phyloP scores from a whole-genome alignment of 2,329 filamentous ascomycete genomes.

The Colletotrichum musicola region DNA sequence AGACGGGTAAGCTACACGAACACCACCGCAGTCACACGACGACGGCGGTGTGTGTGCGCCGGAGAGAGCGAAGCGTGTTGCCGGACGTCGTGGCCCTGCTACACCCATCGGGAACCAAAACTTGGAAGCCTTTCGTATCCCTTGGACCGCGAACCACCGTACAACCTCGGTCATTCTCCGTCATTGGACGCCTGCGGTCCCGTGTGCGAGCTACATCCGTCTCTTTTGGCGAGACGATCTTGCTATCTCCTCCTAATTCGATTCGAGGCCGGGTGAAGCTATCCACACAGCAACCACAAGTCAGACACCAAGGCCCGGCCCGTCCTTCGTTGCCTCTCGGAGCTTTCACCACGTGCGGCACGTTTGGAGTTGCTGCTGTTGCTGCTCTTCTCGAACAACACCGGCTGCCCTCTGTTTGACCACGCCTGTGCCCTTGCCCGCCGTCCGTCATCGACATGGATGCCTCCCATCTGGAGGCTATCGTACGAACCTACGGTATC shows the following conservation, averaged over 20 bases:
- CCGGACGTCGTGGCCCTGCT: slow-evolving; percentile 20
- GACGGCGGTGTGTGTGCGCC: slow-evolving; percentile 23
- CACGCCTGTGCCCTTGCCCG: not conserved
- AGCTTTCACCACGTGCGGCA: slow-evolving; percentile 25
- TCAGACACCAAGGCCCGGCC: slow-evolving; percentile 27
- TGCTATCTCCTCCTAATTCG: too few relatives aligned
- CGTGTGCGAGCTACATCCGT: slow-evolving; percentile 32
- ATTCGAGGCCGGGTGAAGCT: too few relatives aligned
- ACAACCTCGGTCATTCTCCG: slow-evolving; percentile 14
- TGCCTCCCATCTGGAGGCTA: slow-evolving; percentile 36
- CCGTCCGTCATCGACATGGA: slow-evolving; percentile 13
- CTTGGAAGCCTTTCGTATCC: not conserved
- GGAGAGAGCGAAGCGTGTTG: not conserved
- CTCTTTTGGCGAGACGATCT: not conserved
- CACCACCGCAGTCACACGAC: slow-evolving; percentile 17
- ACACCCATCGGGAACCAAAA: slow-evolving; percentile 13
- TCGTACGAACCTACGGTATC: slow-evolving; percentile 49
- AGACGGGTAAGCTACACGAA: slow-evolving; percentile 14
- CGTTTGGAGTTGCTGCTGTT: not conserved
- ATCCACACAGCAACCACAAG: not conserved
- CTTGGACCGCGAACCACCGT: slow-evolving; percentile 1
- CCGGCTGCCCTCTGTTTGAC: not conserved
- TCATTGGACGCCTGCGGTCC: slow-evolving; percentile 28
- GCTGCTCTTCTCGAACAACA: slow-evolving; percentile 13
- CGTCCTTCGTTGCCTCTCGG: slow-evolving; percentile 27